Evolutionary conservation across 1,139 yeast species (phyloP).

Genomic region (Hemisphaericaspora lyxosophila): DNA sequence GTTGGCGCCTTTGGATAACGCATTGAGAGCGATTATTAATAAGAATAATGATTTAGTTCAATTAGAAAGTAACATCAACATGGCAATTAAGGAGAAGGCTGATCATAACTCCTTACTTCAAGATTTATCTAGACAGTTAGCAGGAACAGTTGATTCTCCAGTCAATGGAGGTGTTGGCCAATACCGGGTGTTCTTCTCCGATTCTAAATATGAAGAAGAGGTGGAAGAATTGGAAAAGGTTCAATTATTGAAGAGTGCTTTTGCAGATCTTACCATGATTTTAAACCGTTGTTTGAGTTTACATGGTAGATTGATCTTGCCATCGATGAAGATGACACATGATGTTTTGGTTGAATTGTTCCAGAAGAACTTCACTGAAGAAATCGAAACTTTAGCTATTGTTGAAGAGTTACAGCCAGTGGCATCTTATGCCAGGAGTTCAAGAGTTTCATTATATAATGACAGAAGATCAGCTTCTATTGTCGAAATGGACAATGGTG

Average conservation of each 20-base stretch:
- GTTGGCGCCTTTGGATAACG: conserved; percentile 85
- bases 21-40: conserved; percentile 61
- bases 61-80: conserved; percentile 61
- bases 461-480: conserved; percentile 22
- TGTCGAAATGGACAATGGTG: not conserved
- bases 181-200: conserved; percentile 67
- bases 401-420: conserved; percentile 20
- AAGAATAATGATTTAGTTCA: conserved; percentile 74
- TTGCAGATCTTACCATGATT: conserved; percentile 67
- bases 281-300: conserved; percentile 66
- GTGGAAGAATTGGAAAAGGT: conserved; percentile 48
- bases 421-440: conserved; percentile 8
- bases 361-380: conserved; percentile 66
- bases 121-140: conserved; percentile 72
- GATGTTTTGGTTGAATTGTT: conserved; percentile 63
- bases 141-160: conserved; percentile 91
- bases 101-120: conserved; percentile 53
- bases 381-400: conserved; percentile 48
- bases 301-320: conserved; percentile 68
- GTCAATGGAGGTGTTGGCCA: conserved; percentile 92
- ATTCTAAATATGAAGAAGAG: conserved; percentile 36
- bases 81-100: conserved; percentile 54
- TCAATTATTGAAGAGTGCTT: conserved; percentile 55
- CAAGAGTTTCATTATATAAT: conserved; percentile 13
- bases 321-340: conserved; percentile 60